phyloP scores from a whole-genome alignment of 371 early-diverging fungal genomes.

The Mucor lusitanicus region DNA sequence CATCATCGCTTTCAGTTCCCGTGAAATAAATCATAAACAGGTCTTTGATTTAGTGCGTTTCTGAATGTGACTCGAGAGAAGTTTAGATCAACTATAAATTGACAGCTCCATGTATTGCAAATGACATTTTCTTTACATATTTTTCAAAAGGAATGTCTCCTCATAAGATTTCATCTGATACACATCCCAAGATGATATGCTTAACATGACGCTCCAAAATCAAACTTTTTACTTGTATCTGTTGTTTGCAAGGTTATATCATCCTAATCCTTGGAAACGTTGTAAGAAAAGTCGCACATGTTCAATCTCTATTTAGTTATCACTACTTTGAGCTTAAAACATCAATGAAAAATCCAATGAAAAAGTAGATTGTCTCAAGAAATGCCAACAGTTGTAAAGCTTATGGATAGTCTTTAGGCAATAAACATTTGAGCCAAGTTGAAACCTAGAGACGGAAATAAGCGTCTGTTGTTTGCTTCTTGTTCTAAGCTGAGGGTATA shows the following conservation, averaged over 20 bases:
- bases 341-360: background rate
- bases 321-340: background rate
- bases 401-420: conserved; percentile 21
- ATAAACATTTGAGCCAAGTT: conserved; percentile 23
- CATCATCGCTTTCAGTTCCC: background rate
- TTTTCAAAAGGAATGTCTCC: background rate
- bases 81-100: background rate
- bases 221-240: background rate
- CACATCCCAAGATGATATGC: background rate
- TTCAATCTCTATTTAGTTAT: background rate
- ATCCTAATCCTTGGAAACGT: background rate
- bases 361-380: too few species aligned
- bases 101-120: background rate
- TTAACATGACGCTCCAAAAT: background rate
- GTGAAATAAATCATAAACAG: background rate
- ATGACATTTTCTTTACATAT: background rate
- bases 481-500: conserved; percentile 24
- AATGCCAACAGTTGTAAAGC: conserved; percentile 9
- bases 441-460: conserved; percentile 19
- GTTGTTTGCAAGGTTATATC: background rate
- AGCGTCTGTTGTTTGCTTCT: conserved; percentile 22
- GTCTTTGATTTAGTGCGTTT: background rate
- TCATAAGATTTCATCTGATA: background rate
- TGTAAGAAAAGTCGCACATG: background rate
- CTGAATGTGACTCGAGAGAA: background rate